A percentile compares a stretch with the other conserved stretches of the same genome.
Evolutionary conservation across 192 early-diverging fungal species (phyloP).

Genomic region (Thoreauomyces humboldtii): DNA sequence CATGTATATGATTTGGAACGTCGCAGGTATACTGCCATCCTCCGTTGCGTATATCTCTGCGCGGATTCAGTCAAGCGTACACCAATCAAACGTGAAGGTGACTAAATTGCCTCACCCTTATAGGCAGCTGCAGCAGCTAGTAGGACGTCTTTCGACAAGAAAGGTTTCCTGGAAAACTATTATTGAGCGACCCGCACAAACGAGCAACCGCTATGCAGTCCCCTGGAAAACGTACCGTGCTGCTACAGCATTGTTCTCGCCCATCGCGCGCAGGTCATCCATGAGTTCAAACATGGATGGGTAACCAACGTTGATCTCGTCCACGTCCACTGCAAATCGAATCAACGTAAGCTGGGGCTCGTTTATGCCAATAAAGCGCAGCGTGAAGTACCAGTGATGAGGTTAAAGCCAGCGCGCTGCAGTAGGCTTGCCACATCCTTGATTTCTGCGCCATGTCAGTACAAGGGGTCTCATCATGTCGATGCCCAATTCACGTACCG

Average conservation of each 20-base stretch:
- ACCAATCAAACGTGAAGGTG: not conserved
- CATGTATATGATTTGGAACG: constrained; percentile 70
- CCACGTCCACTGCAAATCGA: constrained; percentile 68
- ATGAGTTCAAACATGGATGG: constrained; percentile 90
- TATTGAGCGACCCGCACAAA: not conserved
- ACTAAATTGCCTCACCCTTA: constrained; percentile 59
- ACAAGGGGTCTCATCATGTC: not conserved
- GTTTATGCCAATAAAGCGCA: too few relatives aligned
- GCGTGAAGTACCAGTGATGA: constrained; percentile 81
- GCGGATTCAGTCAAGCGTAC: too few relatives aligned
- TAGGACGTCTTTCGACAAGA: constrained; percentile 73
- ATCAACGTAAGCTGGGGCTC: not conserved
- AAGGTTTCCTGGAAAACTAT: constrained; percentile 22
- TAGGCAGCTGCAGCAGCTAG: constrained; percentile 83
- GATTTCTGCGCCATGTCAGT: constrained; percentile 55
- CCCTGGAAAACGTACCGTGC: constrained; percentile 48
- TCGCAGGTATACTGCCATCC: constrained; percentile 89
- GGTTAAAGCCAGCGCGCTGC: constrained; percentile 77
- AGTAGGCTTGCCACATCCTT: constrained; percentile 77
- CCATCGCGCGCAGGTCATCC: constrained; percentile 87
- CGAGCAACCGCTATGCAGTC: not conserved
- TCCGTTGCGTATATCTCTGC: constrained; percentile 81
- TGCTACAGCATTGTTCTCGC: constrained; percentile 87
- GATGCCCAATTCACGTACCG: too few relatives aligned
- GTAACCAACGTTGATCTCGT: constrained; percentile 87